phyloP scores from a whole-genome alignment of 306 rosid species.

The Albizia julibrissin region DNA sequence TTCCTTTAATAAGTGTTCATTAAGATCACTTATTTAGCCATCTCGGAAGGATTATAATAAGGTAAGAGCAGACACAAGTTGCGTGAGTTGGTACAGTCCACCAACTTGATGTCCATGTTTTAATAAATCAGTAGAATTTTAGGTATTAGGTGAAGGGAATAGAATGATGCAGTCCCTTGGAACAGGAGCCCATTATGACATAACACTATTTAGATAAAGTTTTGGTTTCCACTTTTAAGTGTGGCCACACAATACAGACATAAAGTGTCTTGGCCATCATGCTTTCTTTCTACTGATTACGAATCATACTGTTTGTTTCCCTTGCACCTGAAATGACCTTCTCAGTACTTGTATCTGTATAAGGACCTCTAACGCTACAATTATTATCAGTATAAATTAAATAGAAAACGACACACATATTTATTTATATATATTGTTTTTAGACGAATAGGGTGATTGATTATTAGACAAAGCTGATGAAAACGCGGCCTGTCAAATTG shows the following conservation, averaged over 20 bases:
- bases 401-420: neutral
- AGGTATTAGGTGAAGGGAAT: neutral
- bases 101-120: conserved; percentile 6
- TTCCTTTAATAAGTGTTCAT: neutral
- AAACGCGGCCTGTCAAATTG: neutral
- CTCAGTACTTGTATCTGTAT: neutral
- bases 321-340: neutral
- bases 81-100: neutral
- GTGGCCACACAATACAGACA: neutral
- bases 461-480: neutral
- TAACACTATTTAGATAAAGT: neutral
- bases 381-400: neutral
- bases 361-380: neutral
- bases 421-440: neutral
- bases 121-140: conserved; percentile 3
- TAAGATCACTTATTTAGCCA: neutral
- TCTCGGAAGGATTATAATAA: neutral
- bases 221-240: neutral
- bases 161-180: neutral
- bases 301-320: neutral
- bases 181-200: neutral
- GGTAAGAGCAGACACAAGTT: neutral
- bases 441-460: too few species aligned
- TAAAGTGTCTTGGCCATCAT: neutral
- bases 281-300: neutral